Conservation (phyloP, 805 yeast species). For the Scheffersomyces lignosus region DNA sequence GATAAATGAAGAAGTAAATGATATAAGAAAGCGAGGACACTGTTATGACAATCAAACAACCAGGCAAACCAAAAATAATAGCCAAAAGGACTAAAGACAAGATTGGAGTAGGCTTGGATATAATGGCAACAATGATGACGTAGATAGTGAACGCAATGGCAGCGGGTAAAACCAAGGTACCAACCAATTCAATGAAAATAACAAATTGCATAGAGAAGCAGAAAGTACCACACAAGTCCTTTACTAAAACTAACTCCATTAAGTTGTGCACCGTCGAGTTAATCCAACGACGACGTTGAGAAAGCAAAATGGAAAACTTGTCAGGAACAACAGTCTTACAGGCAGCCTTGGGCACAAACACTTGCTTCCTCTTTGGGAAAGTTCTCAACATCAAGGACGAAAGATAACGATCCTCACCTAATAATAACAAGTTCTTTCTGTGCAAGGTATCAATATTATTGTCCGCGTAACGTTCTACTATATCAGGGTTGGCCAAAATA, state of each 20-base stretch:
- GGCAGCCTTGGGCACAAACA: slow-evolving; percentile 86
- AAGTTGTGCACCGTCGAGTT: slow-evolving; percentile 92
- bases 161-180: slow-evolving; percentile 86
- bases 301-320: slow-evolving; percentile 70
- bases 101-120: slow-evolving; percentile 73
- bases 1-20: slow-evolving; percentile 75
- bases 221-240: slow-evolving; percentile 90
- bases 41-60: slow-evolving; percentile 74
- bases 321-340: slow-evolving; percentile 93
- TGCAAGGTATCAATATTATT: slow-evolving; percentile 83
- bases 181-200: slow-evolving; percentile 77
- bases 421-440: slow-evolving; percentile 75
- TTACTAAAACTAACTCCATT: slow-evolving; percentile 80
- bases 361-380: slow-evolving; percentile 84
- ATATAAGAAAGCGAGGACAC: slow-evolving; percentile 73
- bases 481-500: slow-evolving; percentile 86
- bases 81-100: slow-evolving; percentile 75
- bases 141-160: slow-evolving; percentile 83
- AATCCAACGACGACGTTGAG: slow-evolving; percentile 97
- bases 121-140: slow-evolving; percentile 69
- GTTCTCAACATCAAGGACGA: slow-evolving; percentile 84
- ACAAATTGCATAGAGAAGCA: slow-evolving; percentile 95
- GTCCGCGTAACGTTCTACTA: slow-evolving; percentile 87
- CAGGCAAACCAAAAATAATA: slow-evolving; percentile 83
- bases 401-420: slow-evolving; percentile 89